Evolutionary conservation across 139 green algal species (phyloP).

Genomic region (Medakamo hakoo): DNA sequence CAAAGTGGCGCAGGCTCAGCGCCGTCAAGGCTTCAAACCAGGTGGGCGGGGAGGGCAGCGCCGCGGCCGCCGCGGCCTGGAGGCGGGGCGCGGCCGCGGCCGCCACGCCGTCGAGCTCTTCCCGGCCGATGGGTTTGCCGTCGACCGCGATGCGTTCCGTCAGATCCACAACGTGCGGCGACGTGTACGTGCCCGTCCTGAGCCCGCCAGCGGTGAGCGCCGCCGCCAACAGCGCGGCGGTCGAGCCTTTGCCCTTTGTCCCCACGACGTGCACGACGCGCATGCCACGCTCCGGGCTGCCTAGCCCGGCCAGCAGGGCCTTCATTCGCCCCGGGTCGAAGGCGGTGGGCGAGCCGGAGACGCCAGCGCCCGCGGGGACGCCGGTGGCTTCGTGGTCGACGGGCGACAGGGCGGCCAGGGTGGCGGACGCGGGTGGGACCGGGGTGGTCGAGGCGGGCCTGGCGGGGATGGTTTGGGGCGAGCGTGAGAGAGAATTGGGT

Average conservation of each 20-base stretch:
- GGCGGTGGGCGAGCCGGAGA: background rate
- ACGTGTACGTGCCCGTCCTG: constrained; percentile 58
- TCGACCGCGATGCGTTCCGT: constrained; percentile 50
- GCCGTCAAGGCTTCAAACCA: constrained; percentile 78
- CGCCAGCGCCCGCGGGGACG: constrained; percentile 44
- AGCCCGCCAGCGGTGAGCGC: constrained; percentile 42
- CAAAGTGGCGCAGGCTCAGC: constrained; percentile 53
- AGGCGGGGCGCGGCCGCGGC: background rate
- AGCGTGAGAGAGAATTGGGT: too few species aligned
- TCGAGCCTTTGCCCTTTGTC: constrained; percentile 83
- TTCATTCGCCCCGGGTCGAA: constrained; percentile 40
- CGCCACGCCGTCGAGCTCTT: constrained; percentile 13
- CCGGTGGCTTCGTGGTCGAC: constrained; percentile 47
- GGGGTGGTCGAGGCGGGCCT: too few species aligned
- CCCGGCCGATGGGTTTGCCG: constrained; percentile 5
- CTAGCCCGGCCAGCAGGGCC: constrained; percentile 34
- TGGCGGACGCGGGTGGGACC: too few species aligned
- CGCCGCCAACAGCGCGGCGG: constrained; percentile 35
- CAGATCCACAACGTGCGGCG: constrained; percentile 57
- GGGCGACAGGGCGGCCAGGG: too few species aligned
- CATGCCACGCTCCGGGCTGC: constrained; percentile 33
- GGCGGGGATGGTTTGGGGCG: too few species aligned
- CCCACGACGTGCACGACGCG: constrained; percentile 58
- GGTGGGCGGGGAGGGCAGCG: too few species aligned
- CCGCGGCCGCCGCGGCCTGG: constrained; percentile 11